Conservation (phyloP, 805 yeast species). For the Millerozyma miso region DNA sequence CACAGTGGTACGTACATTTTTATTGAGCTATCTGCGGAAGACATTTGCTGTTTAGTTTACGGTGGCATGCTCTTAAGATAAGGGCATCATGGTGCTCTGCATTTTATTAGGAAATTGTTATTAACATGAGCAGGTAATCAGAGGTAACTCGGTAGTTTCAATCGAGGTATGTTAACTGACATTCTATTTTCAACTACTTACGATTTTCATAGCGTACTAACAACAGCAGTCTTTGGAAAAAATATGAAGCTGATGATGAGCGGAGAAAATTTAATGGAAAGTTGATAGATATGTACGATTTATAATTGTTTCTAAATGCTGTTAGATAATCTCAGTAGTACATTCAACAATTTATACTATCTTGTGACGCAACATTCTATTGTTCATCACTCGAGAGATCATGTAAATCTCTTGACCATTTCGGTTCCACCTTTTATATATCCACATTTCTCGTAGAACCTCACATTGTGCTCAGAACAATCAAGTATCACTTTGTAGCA, state of each 20-base stretch:
- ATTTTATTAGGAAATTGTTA: constrained; percentile 6
- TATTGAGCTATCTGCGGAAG: background rate
- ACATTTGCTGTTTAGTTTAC: too few species aligned
- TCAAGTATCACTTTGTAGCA: constrained; percentile 89
- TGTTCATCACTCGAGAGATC: background rate
- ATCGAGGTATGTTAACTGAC: constrained; percentile 48
- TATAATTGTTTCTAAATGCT: background rate
- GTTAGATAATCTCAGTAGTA: constrained; percentile 6
- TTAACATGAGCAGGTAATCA: constrained; percentile 41
- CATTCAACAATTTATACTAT: constrained; percentile 3
- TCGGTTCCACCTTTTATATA: constrained; percentile 61
- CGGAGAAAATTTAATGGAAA: background rate
- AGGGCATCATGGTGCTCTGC: too few species aligned
- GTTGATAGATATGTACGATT: background rate
- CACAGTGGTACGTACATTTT: constrained; percentile 42
- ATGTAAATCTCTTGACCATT: constrained; percentile 53
- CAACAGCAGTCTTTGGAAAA: constrained; percentile 33
- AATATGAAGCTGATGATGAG: constrained; percentile 5
- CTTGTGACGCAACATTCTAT: background rate
- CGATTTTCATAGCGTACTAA: constrained; percentile 17
- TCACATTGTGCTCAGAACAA: constrained; percentile 77
- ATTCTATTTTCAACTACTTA: constrained; percentile 4
- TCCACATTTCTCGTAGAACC: constrained; percentile 88
- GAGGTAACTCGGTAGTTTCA: constrained; percentile 77
- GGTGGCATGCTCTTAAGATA: too few species aligned